A percentile compares a stretch with the other conserved stretches of the same genome.
phyloP scores from a whole-genome alignment of 2,329 filamentous ascomycete genomes.

The Sarocladium brachiariae region DNA sequence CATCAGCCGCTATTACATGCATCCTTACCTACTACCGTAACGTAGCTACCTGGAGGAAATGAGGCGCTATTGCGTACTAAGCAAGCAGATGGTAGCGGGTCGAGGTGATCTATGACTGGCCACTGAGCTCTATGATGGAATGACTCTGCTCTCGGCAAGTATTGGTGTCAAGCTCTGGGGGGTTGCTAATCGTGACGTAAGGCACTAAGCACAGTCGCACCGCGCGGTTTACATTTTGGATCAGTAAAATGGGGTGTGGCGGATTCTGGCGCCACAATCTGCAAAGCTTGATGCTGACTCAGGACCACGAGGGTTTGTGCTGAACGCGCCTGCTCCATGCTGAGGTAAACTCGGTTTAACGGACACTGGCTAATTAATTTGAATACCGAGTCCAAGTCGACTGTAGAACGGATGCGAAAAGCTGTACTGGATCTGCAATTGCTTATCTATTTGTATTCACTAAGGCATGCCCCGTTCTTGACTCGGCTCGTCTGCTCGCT shows the following conservation, averaged over 20 bases:
- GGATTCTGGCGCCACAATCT: no score
- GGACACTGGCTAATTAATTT: no score
- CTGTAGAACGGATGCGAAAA: no score
- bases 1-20: no score
- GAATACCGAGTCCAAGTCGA: no score
- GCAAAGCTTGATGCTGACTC: neutral
- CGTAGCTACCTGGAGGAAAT: neutral
- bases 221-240: neutral
- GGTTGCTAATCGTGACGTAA: conserved; percentile 9
- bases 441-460: conserved; percentile 2
- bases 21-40: no score
- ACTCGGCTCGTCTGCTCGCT: neutral
- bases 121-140: no score
- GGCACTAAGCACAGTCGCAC: neutral
- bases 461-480: neutral
- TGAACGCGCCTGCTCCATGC: no score
- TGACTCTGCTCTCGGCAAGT: neutral
- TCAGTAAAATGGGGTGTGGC: no score
- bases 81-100: no score
- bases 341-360: no score
- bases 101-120: neutral
- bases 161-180: neutral
- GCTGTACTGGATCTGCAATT: neutral
- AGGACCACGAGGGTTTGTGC: neutral
- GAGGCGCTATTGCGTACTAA: neutral